Evolutionary conservation across 179 eudicot genomes (phyloP), one percentile per base, ranked within the genome.

Genomic region (Sideroxylon spinosum): DNA sequence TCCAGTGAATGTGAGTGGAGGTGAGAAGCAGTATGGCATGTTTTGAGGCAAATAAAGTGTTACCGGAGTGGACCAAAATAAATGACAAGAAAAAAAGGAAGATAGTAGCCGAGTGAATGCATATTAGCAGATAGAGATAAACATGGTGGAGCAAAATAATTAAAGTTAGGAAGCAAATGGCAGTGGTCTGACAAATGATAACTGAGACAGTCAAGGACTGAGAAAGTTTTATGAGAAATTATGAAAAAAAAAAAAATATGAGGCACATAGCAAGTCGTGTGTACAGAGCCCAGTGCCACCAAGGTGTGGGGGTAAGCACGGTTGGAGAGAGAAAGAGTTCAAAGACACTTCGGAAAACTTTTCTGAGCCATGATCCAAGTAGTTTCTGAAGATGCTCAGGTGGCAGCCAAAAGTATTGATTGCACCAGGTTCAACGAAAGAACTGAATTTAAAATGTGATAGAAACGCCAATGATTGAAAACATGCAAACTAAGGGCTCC

Each of bases 201-300:
- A 37, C 44, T 37, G 44, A 55, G 19, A 55, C 60, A 55, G 60
- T 4, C 60, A 55, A 55, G 60, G 60, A 55, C 4, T 37, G 19
- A 55, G 17, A 55, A 55, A 55, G 60, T 55, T 55, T 0, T 7
- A 25, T 32, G 22, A 32, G 71, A 67, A 37, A 37, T 37, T 37
- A n/a, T 37, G 22, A 32, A 12, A 32, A 11, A 16, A 32, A 32
- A 20, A 2, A 6, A 7, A n/a, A n/a, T n/a, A n/a, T 16, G 22
- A 67, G 71, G 50, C 22, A 25, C 20, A 67, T 16, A 32, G 13
- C 49, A 67, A 67, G 22, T 16, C 49, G 29, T 6, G 10, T 7
- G 50, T 17, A 67, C 19, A 67, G 71, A 67, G 49, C 22, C 71
- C 46, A 67, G 71, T 28, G 71, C 12, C 23, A 67, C 22, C 71